Base-by-base conservation (phyloP, 140 eudicot species). In the Ambrosia hybrid region DNA sequence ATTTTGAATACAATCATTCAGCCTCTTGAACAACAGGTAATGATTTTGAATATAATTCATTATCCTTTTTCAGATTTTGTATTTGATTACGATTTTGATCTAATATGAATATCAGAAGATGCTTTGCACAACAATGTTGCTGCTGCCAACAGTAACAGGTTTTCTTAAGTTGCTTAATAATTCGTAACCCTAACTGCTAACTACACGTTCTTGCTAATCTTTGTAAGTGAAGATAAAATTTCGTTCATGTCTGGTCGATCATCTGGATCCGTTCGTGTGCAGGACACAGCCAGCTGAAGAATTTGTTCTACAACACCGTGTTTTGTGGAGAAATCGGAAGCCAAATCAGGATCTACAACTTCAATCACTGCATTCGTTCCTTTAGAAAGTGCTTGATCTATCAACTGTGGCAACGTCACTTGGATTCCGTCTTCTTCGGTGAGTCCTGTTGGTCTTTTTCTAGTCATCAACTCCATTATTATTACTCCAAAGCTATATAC, bases 401-500 rank as follows among this genome's bases (percentile, higher is more conserved):
- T 85, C 49, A 87, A 74, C 11, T 85, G 83, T 57, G 85, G 85
- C 75, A 92, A 77, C 2, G 96, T 92, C 12, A 49, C 2, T 2
- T 30, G 34, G 34, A 30, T 30, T 30, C 34, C 34, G 51, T 84
- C 88, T 30, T 83, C 86, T 61, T 72, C 82, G 10, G 76, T 63
- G 13, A 83, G 79, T 49, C 86, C 83, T 12, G 98, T 92, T 34
- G 98, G 96, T 79, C 96, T 76, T 70, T 75, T 79, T 70, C 79
- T 81, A 9, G 98, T 87, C 15, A 92, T 64, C 4, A 93, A 51
- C 79, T 93, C 96, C 98, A 93, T 93, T 70, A 87, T 73, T 70
- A 93, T 64, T 17, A 89, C 69, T n/a, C 98, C 96, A 16, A 87
- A 93, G 89, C 96, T 89, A 81, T 80, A 93, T 16, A 89, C 89